Base-by-base conservation (phyloP, 305 asterid genomes). In the Solanum hybrid region DNA sequence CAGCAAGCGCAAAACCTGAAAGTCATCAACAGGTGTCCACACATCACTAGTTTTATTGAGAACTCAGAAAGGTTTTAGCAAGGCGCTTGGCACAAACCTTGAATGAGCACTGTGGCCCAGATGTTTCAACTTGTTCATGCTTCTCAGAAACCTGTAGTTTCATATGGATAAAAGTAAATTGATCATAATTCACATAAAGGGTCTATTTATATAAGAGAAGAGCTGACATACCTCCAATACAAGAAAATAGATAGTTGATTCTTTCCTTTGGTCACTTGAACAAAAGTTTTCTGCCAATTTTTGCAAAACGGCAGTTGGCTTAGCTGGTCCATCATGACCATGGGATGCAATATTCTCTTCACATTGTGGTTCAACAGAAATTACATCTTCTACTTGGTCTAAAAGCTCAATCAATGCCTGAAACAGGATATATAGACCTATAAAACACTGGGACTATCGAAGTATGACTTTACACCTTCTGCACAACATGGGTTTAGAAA, bases 371-470 rank as follows among this genome's bases (percentile, higher is more conserved):
- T 96, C 96, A 88, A 91, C 98, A 20, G 96, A 95, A 87, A 97
- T 96, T 79, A 94, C 98, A 92, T 94, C 98, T 93, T 95, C 98
- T 72, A 97, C 99, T 96, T 97, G 94, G 94, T 97, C 99, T 92
- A 97, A 91, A 86, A 96, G 97, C 91, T 97, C 99, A 73, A 97
- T 96, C 91, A 97, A 91, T 89, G 98, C 98, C 99, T 96, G 81
- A 90, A 66, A 87, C 64, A 78, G 85, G 35, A 51, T 73, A 91
- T 64, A 32, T 86, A 86, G 75, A 89, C 76, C 76, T 32, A 69
- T 76, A 36, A 36, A 86, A 24, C 88, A 32, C 46, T 22, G 88
- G 76, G 88, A 85, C 77, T 85, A 20, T 32, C 32, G 46, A 85
- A 85, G 32, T 29, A 76, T 34, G 71, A 79, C 78, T 36, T 40